Base-by-base conservation (phyloP, 2,329 filamentous ascomycete species). In the Furcasterigmium furcatum region DNA sequence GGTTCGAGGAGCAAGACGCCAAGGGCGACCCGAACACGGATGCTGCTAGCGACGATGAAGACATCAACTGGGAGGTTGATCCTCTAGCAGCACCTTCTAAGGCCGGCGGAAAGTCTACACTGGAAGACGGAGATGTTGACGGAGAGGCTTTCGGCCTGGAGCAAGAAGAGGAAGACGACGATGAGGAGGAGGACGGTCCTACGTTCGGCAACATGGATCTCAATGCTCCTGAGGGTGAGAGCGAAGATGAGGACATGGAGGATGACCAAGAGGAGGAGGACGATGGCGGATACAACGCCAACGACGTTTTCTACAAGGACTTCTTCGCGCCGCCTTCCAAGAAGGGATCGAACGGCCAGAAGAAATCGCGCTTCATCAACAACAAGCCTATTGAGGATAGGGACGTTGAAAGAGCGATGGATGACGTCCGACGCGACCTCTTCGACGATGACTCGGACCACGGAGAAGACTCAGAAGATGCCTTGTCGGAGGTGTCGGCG, bases 271-370 rank as follows among this genome's bases (percentile, higher is more conserved):
- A 80, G 38, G 80, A 76, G 32, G 79, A 80, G 36, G 80, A 76
- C 30, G 64, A 68, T 22, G 75, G 72, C 21, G 64, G 68, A 25
- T 64, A 73, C 51, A 95, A 95, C 57, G 91, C 91, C 41, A 95
- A 96, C 61, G 86, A 91, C 51, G 76, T 96, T 58, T 90, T 85
- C 68, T 97, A 96, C 66, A 84, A 85, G 50, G 91, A 97, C 64
- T 97, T 96, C 70, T 97, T 96, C 59, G 90, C 87, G 3, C 88
- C 89, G 9, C 92, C 91, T 10, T 78, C 85, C 18, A 82, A 80
- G 55, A 95, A 94, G 50, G 76, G 75, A 46, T 44, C 46, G 38
- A 82, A 60, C 54, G 18, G 18, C n/a, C 80, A 67, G 57, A 64
- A 61, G 52, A 67, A 71, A 44, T 58, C 61, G 9, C 68, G 64